Evolutionary conservation across 208 protist species (phyloP), one percentile per base, ranked within the genome.

Genomic region (Leishmania aethiopica): DNA sequence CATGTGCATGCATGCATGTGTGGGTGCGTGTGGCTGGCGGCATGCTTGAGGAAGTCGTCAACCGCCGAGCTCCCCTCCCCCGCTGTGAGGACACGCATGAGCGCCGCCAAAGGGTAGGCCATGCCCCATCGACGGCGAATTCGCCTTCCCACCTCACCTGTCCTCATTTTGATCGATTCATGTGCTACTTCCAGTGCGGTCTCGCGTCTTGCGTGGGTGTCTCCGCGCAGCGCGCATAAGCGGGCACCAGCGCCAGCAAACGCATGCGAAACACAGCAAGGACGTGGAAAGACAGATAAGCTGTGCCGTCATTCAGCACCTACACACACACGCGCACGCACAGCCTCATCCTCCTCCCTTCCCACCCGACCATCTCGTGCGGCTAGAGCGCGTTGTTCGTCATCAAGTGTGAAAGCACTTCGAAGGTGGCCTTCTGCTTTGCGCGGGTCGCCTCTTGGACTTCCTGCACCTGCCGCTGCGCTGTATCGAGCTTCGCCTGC

Each of bases 401-500:
- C 80, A 96, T 93, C 45, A 94, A 72, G 25, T 86, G 90, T 0
- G 93, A 90, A 5, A 96, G 79, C 47, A 85, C 82, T 60, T 92
- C 88, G 55, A 94, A 72, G 2, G 93, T 90, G 42, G 85, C 88
- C 45, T 80, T 85, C 51, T 96, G 91, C 66, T 87, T 86, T 35
- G 80, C 85, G 17, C 86, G 78, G 15, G 72, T 82, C 22, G 81
- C 76, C 51, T 90, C 85, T 57, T 94, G 88, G n/a, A 84, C 5
- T 5, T 90, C 87, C 1, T 73, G 82, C 76, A 88, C 85, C 69
- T 89, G 85, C 62, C 70, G 87, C 71, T 72, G 76, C 42, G 57
- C 42, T 0, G 79, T 78, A 0, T 85, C 81, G 69, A 89, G 82
- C 83, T 90, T 77, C 32, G 59, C 40, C 67, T 88, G 78, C 42